Evolutionary conservation across 257 asterid genomes (phyloP), one percentile per base, ranked within the genome.

Genomic region (Anisodus acutangulus): DNA sequence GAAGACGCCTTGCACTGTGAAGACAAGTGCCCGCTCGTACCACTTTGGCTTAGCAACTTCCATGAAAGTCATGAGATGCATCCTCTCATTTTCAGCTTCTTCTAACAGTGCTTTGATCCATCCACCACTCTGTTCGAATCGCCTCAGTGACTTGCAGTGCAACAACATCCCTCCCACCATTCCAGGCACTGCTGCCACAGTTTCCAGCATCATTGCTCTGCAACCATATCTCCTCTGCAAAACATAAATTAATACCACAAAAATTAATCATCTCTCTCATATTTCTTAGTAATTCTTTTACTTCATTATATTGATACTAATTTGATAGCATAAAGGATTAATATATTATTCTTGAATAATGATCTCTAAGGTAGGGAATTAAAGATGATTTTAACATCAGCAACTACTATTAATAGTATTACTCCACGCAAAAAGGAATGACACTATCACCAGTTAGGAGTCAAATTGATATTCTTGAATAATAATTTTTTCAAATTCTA

Each of bases 1-100:
- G 91, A 94, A 92, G 16, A 91, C 91, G 17, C 95, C 97, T 85
- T 94, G 98, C 55, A 94, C 98, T 4, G 93, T 55, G 43, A 94
- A 63, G 1, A 94, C 97, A 2, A 93, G 86, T 22, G 93, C 92
- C 0, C 97, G 90, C 39, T 93, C 97, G 26, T 93, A 91, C 94
- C 95, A 91, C 43, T 76, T 81, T 0, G 97, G 95, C 59, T 93
- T 71, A 22, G 95, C 84, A 17, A 91, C 94, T 85, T 91, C 97
- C 94, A 93, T 93, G 91, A 93, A 93, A 0, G 97, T 93, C 97
- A 93, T 93, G 5, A 93, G 91, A 43, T 93, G 97, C 97, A 93
- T 93, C 19, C 97, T 89, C 83, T 93, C 94, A 5, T 91, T 93
- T 69, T 93, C 95, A 1, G 95, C 97, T 87, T 93, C 97, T 86